Base-by-base conservation (phyloP, 2,329 filamentous ascomycete genomes). In the Epichloe festucae region DNA sequence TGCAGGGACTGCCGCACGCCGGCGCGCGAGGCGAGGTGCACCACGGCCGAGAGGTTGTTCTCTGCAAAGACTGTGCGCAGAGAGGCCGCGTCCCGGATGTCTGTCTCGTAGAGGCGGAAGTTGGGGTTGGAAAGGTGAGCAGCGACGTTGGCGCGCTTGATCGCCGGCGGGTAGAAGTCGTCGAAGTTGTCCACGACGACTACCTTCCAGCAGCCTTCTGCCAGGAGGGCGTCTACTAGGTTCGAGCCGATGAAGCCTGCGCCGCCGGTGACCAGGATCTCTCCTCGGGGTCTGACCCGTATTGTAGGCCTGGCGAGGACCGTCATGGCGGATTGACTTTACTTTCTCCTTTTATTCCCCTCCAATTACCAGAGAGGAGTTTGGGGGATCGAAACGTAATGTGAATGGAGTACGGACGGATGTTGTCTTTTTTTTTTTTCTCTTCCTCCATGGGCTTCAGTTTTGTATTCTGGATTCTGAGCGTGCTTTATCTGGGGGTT, bases 201-300 rank as follows among this genome's bases (percentile, higher is more conserved):
- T 23, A 61, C 59, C 7, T 35, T 45, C 58, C 57, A 60, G 52
- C 49, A 41, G 17, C 56, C 58, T 42, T 58, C 56, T 11, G 44
- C 48, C 21, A 61, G 54, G 2, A 61, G 57, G 6, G 40, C 34
- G 4, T 59, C 58, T n/a, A 61, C 59, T 4, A 61, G 48, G 44
- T 61, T 51, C 3, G 59, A 61, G 11, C 59, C 58, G 42, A 60
- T 61, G 55, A 61, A 61, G 40, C 59, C 59, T 4, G 59, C 59
- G 36, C 59, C 59, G 34, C 58, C 57, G 6, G 59, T 61, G 52
- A 61, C 52, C 2, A 61, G 54, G 17, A 61, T 55, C n/a, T 57
- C 17, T 31, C 70, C 14, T 42, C 17, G 27, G 19, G 49, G 45
- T 21, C 15, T 31, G 27, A 0, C 27, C 7, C 27, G 27, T 31